Base-by-base conservation (phyloP, 2,329 filamentous ascomycete genomes). In the Rhynchosporium secalis region DNA sequence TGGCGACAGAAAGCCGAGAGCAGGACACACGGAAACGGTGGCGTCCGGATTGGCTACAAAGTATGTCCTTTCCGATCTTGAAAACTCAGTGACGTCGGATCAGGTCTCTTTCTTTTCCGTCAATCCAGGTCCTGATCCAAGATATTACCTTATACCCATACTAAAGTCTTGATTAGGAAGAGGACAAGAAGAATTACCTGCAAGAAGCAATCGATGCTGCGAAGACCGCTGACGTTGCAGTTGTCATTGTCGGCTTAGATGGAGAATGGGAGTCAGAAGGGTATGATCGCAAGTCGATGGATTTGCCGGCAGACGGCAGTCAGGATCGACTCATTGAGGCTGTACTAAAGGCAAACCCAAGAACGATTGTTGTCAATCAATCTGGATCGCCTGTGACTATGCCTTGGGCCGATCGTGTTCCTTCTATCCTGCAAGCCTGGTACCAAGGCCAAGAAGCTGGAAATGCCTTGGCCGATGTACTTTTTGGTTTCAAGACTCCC, bases 191-290 rank as follows among this genome's bases (percentile, higher is more conserved):
- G 48, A 80, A 86, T 68, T 83, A 84, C 66, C 78, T 90, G n/a
- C 80, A 86, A 65, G 80, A 89, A 71, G 88, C 88, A 0, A 83
- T 88, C 3, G 79, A 84, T 26, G 78, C 80, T 1, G 88, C 88
- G 8, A 82, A 78, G 64, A 78, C 79, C 2, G 84, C 86, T 0
- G 87, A 91, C 69, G 84, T 89, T 13, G 88, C 87, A 2, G 77
- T 91, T 6, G 80, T 91, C 1, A 81, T 90, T 55, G 83, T 89
- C 9, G 88, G 88, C 1, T 78, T 91, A 0, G 88, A 91, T 72
- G 84, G 84, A 5, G 88, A 91, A 72, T 91, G 87, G 87, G 88
- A 91, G 71, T 89, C 87, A 1, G 88, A 91, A 73, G 88, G 88
- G 1, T 89, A 89, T 63, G 88, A 90, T 71, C 81, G 87, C 52